phyloP scores from a whole-genome alignment of 2,329 filamentous ascomycete species.

The Rachicladosporium sp. region DNA sequence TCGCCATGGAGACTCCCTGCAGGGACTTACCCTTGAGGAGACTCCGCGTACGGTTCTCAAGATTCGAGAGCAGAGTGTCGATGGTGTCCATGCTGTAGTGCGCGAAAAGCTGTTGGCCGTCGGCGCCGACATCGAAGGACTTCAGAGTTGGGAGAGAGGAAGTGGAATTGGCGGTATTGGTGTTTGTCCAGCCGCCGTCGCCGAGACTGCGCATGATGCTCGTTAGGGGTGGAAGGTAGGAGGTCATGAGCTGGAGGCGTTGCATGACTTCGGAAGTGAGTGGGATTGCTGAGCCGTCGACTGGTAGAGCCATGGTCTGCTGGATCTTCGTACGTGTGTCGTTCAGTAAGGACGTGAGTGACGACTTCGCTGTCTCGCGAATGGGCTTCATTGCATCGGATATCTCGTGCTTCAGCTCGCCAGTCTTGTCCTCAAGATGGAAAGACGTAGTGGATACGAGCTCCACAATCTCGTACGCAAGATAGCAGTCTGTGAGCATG shows the following conservation, averaged over 20 bases:
- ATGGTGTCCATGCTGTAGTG: slow-evolving; percentile 86
- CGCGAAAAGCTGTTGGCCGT: slow-evolving; percentile 76
- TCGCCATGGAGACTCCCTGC: slow-evolving; percentile 81
- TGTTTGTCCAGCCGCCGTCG: slow-evolving; percentile 70
- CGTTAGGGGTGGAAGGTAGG: slow-evolving; percentile 72
- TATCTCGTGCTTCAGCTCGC: slow-evolving; percentile 71
- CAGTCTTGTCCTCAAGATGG: slow-evolving; percentile 68
- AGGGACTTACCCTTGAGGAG: slow-evolving; percentile 66
- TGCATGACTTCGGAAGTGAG: slow-evolving; percentile 76
- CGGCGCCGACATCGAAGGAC: slow-evolving; percentile 77
- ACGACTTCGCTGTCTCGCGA: slow-evolving; percentile 80
- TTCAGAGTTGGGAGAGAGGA: slow-evolving; percentile 58
- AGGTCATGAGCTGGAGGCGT: slow-evolving; percentile 73
- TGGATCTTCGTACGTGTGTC: slow-evolving; percentile 63
- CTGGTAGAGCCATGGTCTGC: slow-evolving; percentile 54
- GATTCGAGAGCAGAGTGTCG: slow-evolving; percentile 60
- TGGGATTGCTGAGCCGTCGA: slow-evolving; percentile 66
- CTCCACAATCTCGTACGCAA: slow-evolving; percentile 91
- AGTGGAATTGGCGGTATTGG: slow-evolving; percentile 43
- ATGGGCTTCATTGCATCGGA: slow-evolving; percentile 80
- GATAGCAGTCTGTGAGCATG: slow-evolving; percentile 79
- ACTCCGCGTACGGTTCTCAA: slow-evolving; percentile 61
- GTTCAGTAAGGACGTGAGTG: slow-evolving; percentile 69
- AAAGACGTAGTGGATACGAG: slow-evolving; percentile 71
- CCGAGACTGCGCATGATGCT: slow-evolving; percentile 87